phyloP scores from a whole-genome alignment of 768 basidiomycete species.

The Glaciozyma martinii region DNA sequence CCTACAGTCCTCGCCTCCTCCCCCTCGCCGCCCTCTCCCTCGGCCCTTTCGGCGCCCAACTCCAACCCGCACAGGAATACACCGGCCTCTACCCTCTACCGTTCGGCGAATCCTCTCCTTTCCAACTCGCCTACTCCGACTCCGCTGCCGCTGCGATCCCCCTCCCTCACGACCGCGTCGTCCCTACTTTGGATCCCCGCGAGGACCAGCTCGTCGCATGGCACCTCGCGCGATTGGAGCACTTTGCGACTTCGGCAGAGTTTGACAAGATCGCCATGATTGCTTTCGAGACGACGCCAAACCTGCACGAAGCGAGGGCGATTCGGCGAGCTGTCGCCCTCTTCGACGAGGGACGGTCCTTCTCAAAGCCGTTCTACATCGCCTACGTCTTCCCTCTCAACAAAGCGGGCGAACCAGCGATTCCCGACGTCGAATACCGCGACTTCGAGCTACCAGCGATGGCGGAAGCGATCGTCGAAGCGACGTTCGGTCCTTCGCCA shows the following conservation, averaged over 20 bases:
- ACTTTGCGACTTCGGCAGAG: slow-evolving; percentile 29
- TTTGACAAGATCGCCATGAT: slow-evolving; percentile 36
- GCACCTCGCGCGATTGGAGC: slow-evolving; percentile 38
- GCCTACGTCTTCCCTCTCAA: slow-evolving; percentile 36
- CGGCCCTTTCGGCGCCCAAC: slow-evolving; percentile 40
- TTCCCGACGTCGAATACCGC: slow-evolving; percentile 23
- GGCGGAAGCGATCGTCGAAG: slow-evolving; percentile 8
- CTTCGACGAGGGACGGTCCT: slow-evolving; percentile 28
- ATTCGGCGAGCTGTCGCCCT: slow-evolving; percentile 37
- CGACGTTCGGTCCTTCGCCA: slow-evolving; percentile 1
- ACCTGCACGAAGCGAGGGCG: slow-evolving; percentile 37
- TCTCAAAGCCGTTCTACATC: slow-evolving; percentile 37
- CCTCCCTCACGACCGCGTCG: slow-evolving; percentile 4
- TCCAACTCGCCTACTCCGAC: neutral
- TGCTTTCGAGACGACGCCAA: slow-evolving; percentile 41
- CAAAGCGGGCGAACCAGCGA: slow-evolving; percentile 1
- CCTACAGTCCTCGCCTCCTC: neutral
- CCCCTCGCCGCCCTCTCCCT: slow-evolving; percentile 36
- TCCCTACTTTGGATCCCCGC: neutral
- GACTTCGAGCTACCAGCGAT: neutral
- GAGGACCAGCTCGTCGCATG: slow-evolving; percentile 34
- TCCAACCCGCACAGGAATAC: slow-evolving; percentile 40
- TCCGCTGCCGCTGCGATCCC: slow-evolving; percentile 21
- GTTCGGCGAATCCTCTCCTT: slow-evolving; percentile 26
- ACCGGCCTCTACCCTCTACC: slow-evolving; percentile 39